Base-by-base conservation (phyloP, 805 yeast genomes). In the Suhomyces prunicola region DNA sequence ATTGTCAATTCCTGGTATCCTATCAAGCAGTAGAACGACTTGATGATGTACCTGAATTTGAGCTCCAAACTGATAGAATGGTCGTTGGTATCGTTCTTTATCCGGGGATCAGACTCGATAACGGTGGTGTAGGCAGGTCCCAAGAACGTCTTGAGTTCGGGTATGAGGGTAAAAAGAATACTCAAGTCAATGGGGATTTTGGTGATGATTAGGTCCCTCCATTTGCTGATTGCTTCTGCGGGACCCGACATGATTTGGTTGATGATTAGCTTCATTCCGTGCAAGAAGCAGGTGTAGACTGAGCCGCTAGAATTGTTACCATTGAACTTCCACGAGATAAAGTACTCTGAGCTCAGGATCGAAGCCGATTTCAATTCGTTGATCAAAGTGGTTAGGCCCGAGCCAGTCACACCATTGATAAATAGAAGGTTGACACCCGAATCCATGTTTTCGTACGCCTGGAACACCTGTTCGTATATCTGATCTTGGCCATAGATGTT, bases 311-410 rank as follows among this genome's bases (percentile, higher is more conserved):
- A 44, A 29, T 60, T 64, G 9, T 60, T 48, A 40, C 62, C 57
- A 36, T 67, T 64, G 49, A 69, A 71, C 24, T 59, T 66, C 76
- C 77, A 73, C 29, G 54, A 57, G 26, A 67, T 62, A 51, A 61
- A 66, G 54, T 70, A 66, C 23, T 59, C 62, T 47, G 68, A 67
- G 31, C 65, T 63, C 1, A 72, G 59, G 9, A 72, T 57, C 4
- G 78, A 68, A 2, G 60, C 59, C 5, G 70, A 64, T 49, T 68
- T 71, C 44, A 79, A 54, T 27, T 76, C 80, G 27, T 65, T 64
- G 5, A 80, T 59, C 6, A 80, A 53, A 5, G 76, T 63, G 0
- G 80, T 66, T 58, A 79, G 79, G 1, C 85, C 85, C 6, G 68
- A 60, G 2, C 85, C 85, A 1, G 73, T 53, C 3, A 64, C 70